Base-by-base conservation (phyloP, 441 rosid genomes). In the Isatis lusitanica region DNA sequence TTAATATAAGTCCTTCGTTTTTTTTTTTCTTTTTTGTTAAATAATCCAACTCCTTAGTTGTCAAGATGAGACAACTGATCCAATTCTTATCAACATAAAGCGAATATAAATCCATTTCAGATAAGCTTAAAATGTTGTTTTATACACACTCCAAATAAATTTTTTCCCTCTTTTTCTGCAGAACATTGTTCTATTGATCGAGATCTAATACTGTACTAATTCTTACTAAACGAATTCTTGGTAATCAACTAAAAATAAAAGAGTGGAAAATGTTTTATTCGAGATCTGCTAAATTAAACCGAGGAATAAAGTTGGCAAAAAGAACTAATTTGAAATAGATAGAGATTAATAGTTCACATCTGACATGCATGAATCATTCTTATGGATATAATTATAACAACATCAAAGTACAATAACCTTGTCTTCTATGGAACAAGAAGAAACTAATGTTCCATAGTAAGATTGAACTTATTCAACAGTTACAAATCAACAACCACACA, bases 341-440 rank as follows among this genome's bases (percentile, higher is more conserved):
- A 4, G 7, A 50, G 10, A 42, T 13, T 42, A 42, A 12, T 57
- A 9, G 42, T 38, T 57, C 46, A 16, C 31, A 16, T 39, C 17
- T 38, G 47, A 59, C 10, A 30, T 31, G 50, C 42, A 31, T 13
- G 6, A 55, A 36, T 70, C 40, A n/a, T 52, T 40, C 52, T 40
- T 40, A 0, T 16, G n/a, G 0, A 31, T 28, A 4, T 4, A 42
- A 18, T 8, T 18, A n/a, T 6, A 31, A 53, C 15, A 18, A 42
- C 36, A 40, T 17, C 6, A 4, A 26, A 21, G 24, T 73, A 65
- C 71, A 61, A 55, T 38, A 16, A 66, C 55, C 13, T 64, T 24
- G 65, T 74, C 53, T 66, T 50, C 73, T 17, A 62, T 44, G 70
- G 70, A 68, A 75, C 79, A 55, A 75, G 5, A 53, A 26, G 64